These are phyloP conservation scores for Lycium barbarum DNA, from an alignment of 257 asterid species.

Conservation along the genomic window DNA sequence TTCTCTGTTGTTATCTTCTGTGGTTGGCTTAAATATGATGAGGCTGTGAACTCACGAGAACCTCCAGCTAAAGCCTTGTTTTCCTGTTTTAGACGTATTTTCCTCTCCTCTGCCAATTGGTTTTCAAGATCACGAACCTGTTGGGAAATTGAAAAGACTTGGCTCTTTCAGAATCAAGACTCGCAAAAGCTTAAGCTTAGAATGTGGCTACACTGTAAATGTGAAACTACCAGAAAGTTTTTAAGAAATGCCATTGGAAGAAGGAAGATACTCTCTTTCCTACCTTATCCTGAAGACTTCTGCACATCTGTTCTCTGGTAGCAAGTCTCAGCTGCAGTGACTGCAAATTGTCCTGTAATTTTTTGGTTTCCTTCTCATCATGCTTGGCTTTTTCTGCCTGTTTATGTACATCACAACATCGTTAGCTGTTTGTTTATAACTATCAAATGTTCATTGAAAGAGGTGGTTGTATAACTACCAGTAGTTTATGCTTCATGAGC, in stretches of 20 bases:
- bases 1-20: slow-evolving; percentile 56
- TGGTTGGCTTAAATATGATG: slow-evolving; percentile 51
- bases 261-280: background rate
- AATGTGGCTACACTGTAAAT: background rate
- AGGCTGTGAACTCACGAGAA: slow-evolving; percentile 50
- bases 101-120: slow-evolving; percentile 89
- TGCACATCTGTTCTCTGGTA: slow-evolving; percentile 79
- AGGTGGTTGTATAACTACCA: slow-evolving; percentile 55
- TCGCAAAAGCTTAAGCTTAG: background rate
- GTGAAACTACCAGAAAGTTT: background rate
- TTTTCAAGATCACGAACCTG: slow-evolving; percentile 91
- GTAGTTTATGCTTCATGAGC: slow-evolving; percentile 76
- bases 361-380: slow-evolving; percentile 87
- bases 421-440: slow-evolving; percentile 22
- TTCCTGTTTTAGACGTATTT: slow-evolving; percentile 77
- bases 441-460: background rate
- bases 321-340: slow-evolving; percentile 74
- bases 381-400: slow-evolving; percentile 91
- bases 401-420: slow-evolving; percentile 36
- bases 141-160: slow-evolving; percentile 29
- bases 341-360: slow-evolving; percentile 84
- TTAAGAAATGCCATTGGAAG: background rate
- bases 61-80: slow-evolving; percentile 70
- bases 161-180: slow-evolving; percentile 13
- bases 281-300: slow-evolving; percentile 92